Evolutionary conservation across 2,329 filamentous ascomycete genomes (phyloP), one percentile per base, ranked within the genome.

Genomic region (Cyanodermella asteris): DNA sequence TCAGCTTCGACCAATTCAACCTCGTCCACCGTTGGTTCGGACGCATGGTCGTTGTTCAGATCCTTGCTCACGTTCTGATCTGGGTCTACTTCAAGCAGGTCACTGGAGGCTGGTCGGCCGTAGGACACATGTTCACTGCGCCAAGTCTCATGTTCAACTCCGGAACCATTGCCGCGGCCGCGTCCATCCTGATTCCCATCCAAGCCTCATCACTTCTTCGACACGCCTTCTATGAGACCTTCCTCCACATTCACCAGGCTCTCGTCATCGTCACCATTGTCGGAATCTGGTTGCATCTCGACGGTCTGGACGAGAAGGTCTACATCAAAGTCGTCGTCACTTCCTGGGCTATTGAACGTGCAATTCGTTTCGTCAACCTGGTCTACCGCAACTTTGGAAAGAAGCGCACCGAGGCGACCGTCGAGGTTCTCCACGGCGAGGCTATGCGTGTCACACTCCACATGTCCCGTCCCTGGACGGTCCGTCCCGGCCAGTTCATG

Each of bases 191-290:
- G 22, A 56, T 94, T 22, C 41, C 75, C 27, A 40, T 91, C 25
- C 55, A 72, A 15, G 72, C 80, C 7, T 54, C 75, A 27, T 84
- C 80, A 3, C 73, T 81, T 0, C 43, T 97, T 25, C 72, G 87
- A 32, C 84, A 93, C 47, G 81, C 82, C 19, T 93, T 91, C 45
- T 97, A 97, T 53, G 87, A 97, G 53, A 90, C 80, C 1, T 97
- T 97, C 53, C 62, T 94, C 38, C 78, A 76, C 43, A 50, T 73
- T 16, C 87, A 94, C 51, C 81, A 91, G 37, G 46, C 76, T 18
- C 53, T 91, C 25, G 80, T 72, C 19, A 47, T 72, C 18, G 42
- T 77, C 27, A 55, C 59, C 23, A 63, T 93, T 25, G 56, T 64
- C 28, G 72, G 70, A 39, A 69, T 82, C 6, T 87, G 72, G 62